phyloP scores from a whole-genome alignment of 352 stramenopile genomes.

The Globisporangium ultimum region DNA sequence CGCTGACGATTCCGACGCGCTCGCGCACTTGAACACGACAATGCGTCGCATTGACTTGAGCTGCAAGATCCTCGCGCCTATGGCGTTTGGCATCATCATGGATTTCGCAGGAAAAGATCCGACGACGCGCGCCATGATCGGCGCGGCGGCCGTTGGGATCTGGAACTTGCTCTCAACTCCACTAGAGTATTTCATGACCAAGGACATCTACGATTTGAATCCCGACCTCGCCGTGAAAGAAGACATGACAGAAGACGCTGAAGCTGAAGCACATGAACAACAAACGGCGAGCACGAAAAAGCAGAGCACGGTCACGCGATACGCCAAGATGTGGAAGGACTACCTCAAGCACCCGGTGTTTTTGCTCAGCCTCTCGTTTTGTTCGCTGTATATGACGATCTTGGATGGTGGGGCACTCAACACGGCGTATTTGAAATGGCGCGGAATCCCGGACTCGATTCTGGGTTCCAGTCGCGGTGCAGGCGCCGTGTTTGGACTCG shows the following conservation, averaged over 20 bases:
- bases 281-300: conserved; percentile 14
- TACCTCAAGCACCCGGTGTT: conserved; percentile 56
- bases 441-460: conserved; percentile 44
- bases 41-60: conserved; percentile 82
- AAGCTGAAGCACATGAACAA: conserved; percentile 5
- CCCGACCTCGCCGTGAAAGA: conserved; percentile 40
- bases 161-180: conserved; percentile 82
- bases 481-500: conserved; percentile 39
- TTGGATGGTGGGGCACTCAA: conserved; percentile 43
- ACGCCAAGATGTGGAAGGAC: conserved; percentile 34
- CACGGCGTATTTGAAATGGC: conserved; percentile 63
- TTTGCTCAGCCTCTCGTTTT: conserved; percentile 51
- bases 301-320: conserved; percentile 16
- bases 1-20: conserved; percentile 35
- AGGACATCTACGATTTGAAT: conserved; percentile 60
- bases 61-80: conserved; percentile 73
- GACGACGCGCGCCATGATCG: conserved; percentile 60
- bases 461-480: conserved; percentile 40
- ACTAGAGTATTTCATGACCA: conserved; percentile 73
- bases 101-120: conserved; percentile 64
- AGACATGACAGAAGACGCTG: conserved; percentile 12
- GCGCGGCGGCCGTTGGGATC: conserved; percentile 54
- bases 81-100: conserved; percentile 78
- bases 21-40: conserved; percentile 69
- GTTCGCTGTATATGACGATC: conserved; percentile 58